Evolutionary conservation across 495 filamentous ascomycete species (phyloP), one percentile per base, ranked within the genome.

Genomic region (Penicillium angulare): DNA sequence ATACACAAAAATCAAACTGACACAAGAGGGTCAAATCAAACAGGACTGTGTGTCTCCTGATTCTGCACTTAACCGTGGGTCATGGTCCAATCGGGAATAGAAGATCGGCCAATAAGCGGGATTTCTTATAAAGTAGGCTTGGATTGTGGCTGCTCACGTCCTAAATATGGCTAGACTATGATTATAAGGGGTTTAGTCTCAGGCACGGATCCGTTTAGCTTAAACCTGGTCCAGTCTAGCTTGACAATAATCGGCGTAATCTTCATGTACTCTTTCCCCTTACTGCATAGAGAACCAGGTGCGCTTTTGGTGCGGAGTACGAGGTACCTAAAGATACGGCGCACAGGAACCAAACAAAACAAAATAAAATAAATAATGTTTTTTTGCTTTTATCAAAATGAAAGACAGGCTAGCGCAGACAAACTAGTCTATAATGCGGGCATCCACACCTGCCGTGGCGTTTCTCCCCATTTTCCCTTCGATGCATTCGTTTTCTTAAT

Each of bases 121-220:
- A 17, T 35, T n/a, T 17, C 33, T 1, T 15, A 35, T 2, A 13
- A 3, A 12, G 9, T 5, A 6, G 20, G 7, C 10, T 39, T 6
- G n/a, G 16, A 47, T 40, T 15, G n/a, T 20, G n/a, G 40, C 12
- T n/a, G 16, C 13, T 27, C 41, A 24, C 40, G 16, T 4, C 22
- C 40, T 16, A 29, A 43, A 17, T 15, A 42, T 10, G 17, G 16
- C 18, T 20, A 29, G 27, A 15, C 10, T 45, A 26, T 9, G 2
- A 9, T 5, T 33, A 55, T 38, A 0, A 0, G 17, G 53, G 21
- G n/a, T n/a, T 44, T 50, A 58, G 53, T 1, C 1, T 35, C 51
- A 57, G 42, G 60, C 51, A 61, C 57, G 46, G 54, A 50, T 32
- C 53, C 51, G 47, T 36, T 54, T 15, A 10, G n/a, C 15, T 22